Conservation (phyloP, 2,329 filamentous ascomycete genomes). For the Aspergillus ruber region DNA sequence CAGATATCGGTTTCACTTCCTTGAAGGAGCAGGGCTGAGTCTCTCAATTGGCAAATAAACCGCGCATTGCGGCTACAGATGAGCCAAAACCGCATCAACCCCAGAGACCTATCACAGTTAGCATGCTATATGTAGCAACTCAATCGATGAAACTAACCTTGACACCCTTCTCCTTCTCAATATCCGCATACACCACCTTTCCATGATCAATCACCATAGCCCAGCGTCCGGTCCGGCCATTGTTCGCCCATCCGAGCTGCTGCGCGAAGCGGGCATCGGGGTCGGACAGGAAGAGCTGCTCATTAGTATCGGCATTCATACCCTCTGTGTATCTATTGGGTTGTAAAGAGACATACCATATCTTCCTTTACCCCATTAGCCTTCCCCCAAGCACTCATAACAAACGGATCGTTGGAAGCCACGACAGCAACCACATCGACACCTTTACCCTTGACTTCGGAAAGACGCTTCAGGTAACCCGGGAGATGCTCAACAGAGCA, state of each 20-base stretch:
- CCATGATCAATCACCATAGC: conserved; percentile 75
- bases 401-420: conserved; percentile 73
- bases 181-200: conserved; percentile 71
- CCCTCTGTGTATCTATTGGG: not conserved
- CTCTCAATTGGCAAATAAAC: too few species aligned
- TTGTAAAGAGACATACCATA: conserved; percentile 41
- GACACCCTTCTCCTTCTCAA: conserved; percentile 49
- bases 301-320: not conserved
- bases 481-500: conserved; percentile 75
- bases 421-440: conserved; percentile 74
- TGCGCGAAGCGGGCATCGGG: conserved; percentile 64
- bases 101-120: conserved; percentile 21
- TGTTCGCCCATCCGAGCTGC: conserved; percentile 64
- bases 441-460: conserved; percentile 66
- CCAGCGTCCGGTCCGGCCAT: conserved; percentile 66
- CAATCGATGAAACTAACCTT: conserved; percentile 20
- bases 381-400: conserved; percentile 85
- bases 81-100: conserved; percentile 28
- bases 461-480: conserved; percentile 65
- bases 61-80: conserved; percentile 15
- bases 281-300: conserved; percentile 69
- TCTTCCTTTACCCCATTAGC: conserved; percentile 69
- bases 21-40: too few species aligned
- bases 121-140: not conserved
- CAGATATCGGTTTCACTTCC: too few species aligned